Conservation (phyloP, 495 filamentous ascomycete species). For the Penicillium manginii region DNA sequence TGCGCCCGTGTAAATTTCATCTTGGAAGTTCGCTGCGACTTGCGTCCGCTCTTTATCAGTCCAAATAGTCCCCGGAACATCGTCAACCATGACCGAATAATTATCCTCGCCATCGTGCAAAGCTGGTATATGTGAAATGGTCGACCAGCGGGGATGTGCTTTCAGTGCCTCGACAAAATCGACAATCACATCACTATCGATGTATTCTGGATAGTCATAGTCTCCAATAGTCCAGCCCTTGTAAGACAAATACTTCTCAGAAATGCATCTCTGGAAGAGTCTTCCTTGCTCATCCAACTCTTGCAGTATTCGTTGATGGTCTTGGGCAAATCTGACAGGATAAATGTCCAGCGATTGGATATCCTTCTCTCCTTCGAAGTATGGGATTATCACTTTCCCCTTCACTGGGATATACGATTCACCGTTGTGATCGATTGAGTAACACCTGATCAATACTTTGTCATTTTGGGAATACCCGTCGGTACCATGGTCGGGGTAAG, state of each 20-base stretch:
- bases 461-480: slow-evolving; percentile 4
- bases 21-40: not conserved
- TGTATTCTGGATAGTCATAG: slow-evolving; percentile 5
- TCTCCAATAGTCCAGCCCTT: slow-evolving; percentile 7
- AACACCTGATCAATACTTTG: slow-evolving; percentile 5
- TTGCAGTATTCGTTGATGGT: not conserved
- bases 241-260: not conserved
- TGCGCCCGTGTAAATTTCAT: slow-evolving; percentile 1
- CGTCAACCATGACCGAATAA: not conserved
- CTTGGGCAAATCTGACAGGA: not conserved
- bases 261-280: not conserved
- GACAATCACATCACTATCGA: slow-evolving; percentile 7
- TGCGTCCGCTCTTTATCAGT: not conserved
- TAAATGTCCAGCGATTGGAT: slow-evolving; percentile 6
- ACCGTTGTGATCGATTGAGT: slow-evolving; percentile 4
- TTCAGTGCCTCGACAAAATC: slow-evolving; percentile 9
- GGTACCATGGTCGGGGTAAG: slow-evolving; percentile 8
- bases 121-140: not conserved
- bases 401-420: slow-evolving; percentile 5
- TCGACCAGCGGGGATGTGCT: not conserved
- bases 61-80: not conserved
- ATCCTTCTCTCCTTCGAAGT: slow-evolving; percentile 4
- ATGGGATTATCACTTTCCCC: slow-evolving; percentile 1
- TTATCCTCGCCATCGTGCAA: slow-evolving; percentile 1
- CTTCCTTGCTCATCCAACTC: not conserved